phyloP scores from a whole-genome alignment of 2,329 filamentous ascomycete genomes.

The Xylariaceae sp. region DNA sequence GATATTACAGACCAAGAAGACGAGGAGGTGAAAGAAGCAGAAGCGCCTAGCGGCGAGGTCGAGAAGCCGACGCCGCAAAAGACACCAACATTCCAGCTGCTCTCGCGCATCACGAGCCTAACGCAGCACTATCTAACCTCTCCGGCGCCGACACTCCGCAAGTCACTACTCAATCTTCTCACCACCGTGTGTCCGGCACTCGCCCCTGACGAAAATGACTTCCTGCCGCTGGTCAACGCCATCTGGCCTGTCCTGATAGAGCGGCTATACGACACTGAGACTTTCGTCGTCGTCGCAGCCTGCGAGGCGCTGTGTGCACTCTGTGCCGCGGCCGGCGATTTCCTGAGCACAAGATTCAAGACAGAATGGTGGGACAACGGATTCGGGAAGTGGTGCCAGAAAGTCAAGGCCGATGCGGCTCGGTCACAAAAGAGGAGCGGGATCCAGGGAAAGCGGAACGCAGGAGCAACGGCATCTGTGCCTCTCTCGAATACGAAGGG shows the following conservation, averaged over 20 bases:
- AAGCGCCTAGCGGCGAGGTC: constrained; percentile 26
- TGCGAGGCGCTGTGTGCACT: constrained; percentile 63
- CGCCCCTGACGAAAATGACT: constrained; percentile 70
- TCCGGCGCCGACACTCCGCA: constrained; percentile 70
- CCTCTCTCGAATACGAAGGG: constrained; percentile 3
- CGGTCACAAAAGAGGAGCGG: constrained; percentile 14
- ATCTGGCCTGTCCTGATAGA: constrained; percentile 78
- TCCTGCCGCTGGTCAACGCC: constrained; percentile 82
- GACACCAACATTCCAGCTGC: constrained; percentile 72
- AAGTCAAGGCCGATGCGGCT: constrained; percentile 38
- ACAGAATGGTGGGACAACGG: constrained; percentile 59
- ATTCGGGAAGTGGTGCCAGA: constrained; percentile 45
- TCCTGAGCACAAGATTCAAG: constrained; percentile 70
- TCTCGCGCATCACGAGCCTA: constrained; percentile 73
- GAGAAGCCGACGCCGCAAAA: constrained; percentile 57
- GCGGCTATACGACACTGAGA: constrained; percentile 61
- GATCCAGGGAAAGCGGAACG: constrained; percentile 7
- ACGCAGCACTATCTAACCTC: constrained; percentile 90
- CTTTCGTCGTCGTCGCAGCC: constrained; percentile 64
- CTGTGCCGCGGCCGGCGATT: constrained; percentile 70
- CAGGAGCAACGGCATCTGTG: not conserved
- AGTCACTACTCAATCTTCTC: constrained; percentile 72
- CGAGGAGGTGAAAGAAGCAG: constrained; percentile 30
- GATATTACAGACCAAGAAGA: constrained; percentile 33
- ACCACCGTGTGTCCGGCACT: constrained; percentile 66